Evolutionary conservation across 345 rosid species (phyloP).

Genomic region (Salix exigua): DNA sequence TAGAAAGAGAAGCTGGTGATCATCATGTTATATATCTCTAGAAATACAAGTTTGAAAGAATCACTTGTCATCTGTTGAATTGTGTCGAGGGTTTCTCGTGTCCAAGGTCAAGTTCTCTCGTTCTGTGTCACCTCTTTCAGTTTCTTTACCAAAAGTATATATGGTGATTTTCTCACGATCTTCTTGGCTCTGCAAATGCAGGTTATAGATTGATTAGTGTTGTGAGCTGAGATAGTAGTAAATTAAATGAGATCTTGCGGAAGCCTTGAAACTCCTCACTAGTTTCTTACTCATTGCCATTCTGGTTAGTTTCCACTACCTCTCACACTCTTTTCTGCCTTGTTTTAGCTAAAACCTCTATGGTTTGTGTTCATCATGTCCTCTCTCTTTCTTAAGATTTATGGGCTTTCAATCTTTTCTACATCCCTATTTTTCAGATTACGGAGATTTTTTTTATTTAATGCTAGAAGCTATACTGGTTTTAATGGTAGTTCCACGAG

Average conservation of each 20-base stretch:
- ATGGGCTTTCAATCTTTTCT: neutral
- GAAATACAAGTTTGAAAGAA: neutral
- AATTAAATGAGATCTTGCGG: conserved; percentile 12
- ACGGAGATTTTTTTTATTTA: neutral
- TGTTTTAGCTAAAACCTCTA: neutral
- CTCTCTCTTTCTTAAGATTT: neutral
- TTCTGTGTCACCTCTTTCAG: neutral
- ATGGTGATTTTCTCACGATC: neutral
- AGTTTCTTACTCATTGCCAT: conserved; percentile 7
- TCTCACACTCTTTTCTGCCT: neutral
- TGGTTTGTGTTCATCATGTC: neutral
- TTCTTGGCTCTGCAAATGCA: conserved; percentile 23
- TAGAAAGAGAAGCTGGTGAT: neutral
- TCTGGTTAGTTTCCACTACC: conserved; percentile 27
- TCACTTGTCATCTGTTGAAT: neutral
- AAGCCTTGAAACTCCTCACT: conserved; percentile 5
- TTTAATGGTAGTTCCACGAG: neutral
- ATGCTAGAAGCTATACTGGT: neutral
- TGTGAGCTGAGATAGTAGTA: conserved; percentile 4
- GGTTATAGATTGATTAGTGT: conserved; percentile 6
- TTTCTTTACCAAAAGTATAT: neutral
- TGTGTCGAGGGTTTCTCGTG: conserved; percentile 7
- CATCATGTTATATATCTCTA: neutral
- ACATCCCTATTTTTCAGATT: neutral
- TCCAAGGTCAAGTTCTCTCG: conserved; percentile 23